Conservation (phyloP, 2,329 filamentous ascomycete species). For the Taxawa tesnikishii region DNA sequence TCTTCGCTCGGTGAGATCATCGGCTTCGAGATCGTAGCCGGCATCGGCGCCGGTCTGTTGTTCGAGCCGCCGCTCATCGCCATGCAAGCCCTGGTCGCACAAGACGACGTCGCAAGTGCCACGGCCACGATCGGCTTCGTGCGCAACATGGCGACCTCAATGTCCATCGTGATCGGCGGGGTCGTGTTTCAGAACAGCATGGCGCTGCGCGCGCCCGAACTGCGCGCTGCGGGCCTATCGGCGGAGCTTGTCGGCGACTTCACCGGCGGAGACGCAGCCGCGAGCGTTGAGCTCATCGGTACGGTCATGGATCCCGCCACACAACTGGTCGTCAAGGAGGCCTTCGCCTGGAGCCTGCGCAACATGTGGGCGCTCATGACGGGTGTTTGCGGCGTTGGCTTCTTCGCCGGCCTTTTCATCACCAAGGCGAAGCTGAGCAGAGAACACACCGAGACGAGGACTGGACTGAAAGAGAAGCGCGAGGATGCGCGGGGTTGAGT, state of each 20-base stretch:
- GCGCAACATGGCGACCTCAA: conserved; percentile 30
- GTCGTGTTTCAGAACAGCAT: conserved; percentile 39
- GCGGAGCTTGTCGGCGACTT: conserved; percentile 19
- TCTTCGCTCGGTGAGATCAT: conserved; percentile 36
- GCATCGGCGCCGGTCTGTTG: conserved; percentile 33
- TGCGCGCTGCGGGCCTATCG: conserved; percentile 11
- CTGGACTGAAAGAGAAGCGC: conserved; percentile 21
- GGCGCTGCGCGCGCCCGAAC: conserved; percentile 3
- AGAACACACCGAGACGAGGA: conserved; percentile 40
- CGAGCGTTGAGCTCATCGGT: conserved; percentile 32
- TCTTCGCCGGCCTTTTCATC: conserved; percentile 88
- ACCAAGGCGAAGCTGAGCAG: conserved; percentile 30
- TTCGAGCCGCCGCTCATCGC: conserved; percentile 41
- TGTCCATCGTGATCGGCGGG: conserved; percentile 37
- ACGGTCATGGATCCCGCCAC: conserved; percentile 25
- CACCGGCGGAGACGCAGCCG: conserved; percentile 31
- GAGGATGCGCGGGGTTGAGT: no score
- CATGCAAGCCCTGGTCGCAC: conserved; percentile 17
- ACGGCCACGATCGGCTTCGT: conserved; percentile 40
- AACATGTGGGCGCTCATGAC: conserved; percentile 40
- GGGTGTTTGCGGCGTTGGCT: conserved; percentile 60
- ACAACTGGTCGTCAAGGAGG: conserved; percentile 27
- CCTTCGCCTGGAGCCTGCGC: conserved; percentile 36
- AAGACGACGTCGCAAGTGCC: conserved; percentile 47
- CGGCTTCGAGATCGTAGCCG: conserved; percentile 40